Evolutionary conservation across 768 basidiomycete species (phyloP), one percentile per base, ranked within the genome.

Genomic region (Collybia sordida): DNA sequence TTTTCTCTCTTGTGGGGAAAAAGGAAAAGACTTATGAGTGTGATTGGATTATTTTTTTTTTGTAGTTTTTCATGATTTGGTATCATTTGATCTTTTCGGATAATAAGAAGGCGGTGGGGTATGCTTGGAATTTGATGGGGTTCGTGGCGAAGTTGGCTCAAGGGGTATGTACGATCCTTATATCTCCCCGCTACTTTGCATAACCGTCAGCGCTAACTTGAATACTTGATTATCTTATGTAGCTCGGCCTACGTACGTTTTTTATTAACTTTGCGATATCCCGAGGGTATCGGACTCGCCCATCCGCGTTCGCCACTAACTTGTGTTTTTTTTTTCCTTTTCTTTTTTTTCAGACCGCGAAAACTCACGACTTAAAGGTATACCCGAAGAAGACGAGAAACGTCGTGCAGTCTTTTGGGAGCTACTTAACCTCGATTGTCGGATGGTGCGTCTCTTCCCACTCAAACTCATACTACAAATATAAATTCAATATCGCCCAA

Each of bases 41-140:
- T 39, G 48, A 19, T 19, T 36, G 42, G 24, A 14, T 53, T 51
- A 25, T 42, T 49, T 17, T 35, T 39, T 45, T 17, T 27, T 27
- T 27, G 5, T 37, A 78, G 71, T 79, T 79, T 60, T 85, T 83
- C 61, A 87, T 86, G 85, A 77, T 84, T 31, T 86, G 85, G 81
- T 88, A 85, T 59, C 80, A 87, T 47, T 72, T 86, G 17, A 82
- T 86, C 54, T 88, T 86, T 55, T 87, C 85, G 12, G 84, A 86
- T 61, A 83, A 87, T 62, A 85, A 80, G 53, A 84, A 85, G 54
- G 85, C 84, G 0, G 76, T 85, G 11, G 83, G 85, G 14, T 85
- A 87, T 51, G 85, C 86, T 15, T 89, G 86, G 86, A 85, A 85
- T 50, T 68, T 88, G 37, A 83, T 88, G 81, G 86, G 87, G 17